Evolutionary conservation across 2,329 filamentous ascomycete species (phyloP).

Genomic region (Cytospora mali): DNA sequence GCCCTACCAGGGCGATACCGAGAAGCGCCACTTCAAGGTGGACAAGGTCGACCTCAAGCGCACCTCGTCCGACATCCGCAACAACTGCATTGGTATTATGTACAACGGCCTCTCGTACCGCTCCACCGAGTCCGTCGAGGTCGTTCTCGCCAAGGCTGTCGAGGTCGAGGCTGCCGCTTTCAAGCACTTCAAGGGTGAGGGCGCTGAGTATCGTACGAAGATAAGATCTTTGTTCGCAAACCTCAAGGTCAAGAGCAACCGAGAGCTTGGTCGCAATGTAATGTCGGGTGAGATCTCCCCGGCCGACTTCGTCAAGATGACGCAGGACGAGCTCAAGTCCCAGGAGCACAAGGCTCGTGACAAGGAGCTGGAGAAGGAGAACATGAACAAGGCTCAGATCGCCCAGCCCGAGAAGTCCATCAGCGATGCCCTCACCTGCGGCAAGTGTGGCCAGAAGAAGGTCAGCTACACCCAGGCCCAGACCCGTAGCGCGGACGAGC

Average conservation of each 20-base stretch:
- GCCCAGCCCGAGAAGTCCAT: slow-evolving; percentile 90
- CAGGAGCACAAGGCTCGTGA: slow-evolving; percentile 78
- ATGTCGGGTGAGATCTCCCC: slow-evolving; percentile 73
- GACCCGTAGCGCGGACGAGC: slow-evolving; percentile 93
- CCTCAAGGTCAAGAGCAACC: slow-evolving; percentile 89
- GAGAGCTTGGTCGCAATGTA: slow-evolving; percentile 73
- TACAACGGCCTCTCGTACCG: slow-evolving; percentile 84
- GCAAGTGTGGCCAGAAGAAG: slow-evolving; percentile 90
- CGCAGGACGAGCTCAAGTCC: slow-evolving; percentile 87
- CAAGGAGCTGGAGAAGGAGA: slow-evolving; percentile 78
- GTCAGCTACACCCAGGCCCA: slow-evolving; percentile 97
- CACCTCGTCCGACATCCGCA: slow-evolving; percentile 73
- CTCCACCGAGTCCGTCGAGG: slow-evolving; percentile 70
- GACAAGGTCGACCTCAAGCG: slow-evolving; percentile 79
- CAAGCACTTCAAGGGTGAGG: slow-evolving; percentile 69
- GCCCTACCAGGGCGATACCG: slow-evolving; percentile 64
- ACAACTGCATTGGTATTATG: slow-evolving; percentile 86
- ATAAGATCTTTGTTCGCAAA: slow-evolving; percentile 93
- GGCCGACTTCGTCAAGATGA: slow-evolving; percentile 80
- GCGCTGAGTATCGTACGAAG: slow-evolving; percentile 78
- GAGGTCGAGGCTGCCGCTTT: slow-evolving; percentile 84
- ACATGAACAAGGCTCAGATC: slow-evolving; percentile 97
- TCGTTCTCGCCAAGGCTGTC: slow-evolving; percentile 73
- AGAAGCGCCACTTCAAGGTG: slow-evolving; percentile 80
- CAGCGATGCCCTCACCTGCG: slow-evolving; percentile 83